A percentile compares a stretch with the other conserved stretches of the same genome.
Conservation (phyloP, 331 rosid species). For the Malus hybrid region DNA sequence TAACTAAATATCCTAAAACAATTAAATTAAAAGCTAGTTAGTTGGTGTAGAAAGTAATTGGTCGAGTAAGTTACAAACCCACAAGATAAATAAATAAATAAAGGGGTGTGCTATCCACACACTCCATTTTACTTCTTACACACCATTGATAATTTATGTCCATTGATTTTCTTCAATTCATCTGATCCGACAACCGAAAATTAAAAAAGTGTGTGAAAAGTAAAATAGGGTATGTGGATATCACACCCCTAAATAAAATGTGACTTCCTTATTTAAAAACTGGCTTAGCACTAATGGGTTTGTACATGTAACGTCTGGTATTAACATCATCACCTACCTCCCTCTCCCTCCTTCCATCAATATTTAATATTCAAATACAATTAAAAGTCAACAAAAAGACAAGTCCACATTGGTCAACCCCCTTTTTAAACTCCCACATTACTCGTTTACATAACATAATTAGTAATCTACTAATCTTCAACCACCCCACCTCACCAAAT, state of each 20-base stretch:
- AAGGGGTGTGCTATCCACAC: not conserved
- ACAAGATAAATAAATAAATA: not conserved
- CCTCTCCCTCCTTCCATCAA: not conserved
- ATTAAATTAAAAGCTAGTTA: no score
- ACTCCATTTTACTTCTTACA: no score
- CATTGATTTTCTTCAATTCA: no score
- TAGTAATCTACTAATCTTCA: conserved; percentile 10
- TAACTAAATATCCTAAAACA: no score
- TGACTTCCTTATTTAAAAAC: not conserved
- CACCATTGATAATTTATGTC: no score
- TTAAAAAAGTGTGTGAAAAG: no score
- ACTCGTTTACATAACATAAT: not conserved
- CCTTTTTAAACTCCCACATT: conserved; percentile 7
- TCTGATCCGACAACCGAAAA: no score
- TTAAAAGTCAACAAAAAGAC: conserved; percentile 12
- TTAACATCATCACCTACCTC: not conserved
- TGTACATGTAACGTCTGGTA: not conserved
- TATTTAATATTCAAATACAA: not conserved
- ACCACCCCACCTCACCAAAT: conserved; percentile 32
- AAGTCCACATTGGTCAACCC: conserved; percentile 18
- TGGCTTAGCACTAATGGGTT: not conserved
- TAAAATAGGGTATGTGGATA: no score
- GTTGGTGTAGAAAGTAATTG: not conserved
- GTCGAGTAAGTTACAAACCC: not conserved
- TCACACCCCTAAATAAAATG: not conserved